Evolutionary conservation across 23 red algal species (phyloP).

Genomic region (Gracilariopsis chorda): DNA sequence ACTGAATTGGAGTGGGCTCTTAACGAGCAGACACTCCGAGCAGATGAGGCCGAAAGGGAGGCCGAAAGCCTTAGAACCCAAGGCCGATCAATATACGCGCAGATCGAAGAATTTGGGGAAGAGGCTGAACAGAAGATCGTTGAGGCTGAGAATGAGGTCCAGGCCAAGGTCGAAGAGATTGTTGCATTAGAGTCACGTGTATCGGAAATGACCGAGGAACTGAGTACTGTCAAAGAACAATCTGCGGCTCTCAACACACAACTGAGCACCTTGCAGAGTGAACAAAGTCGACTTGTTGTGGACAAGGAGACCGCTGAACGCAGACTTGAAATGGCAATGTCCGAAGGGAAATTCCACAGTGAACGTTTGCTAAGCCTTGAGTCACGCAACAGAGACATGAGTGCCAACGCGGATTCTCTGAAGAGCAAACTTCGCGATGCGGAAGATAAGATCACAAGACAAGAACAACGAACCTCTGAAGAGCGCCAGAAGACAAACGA

Average conservation of each 20-base stretch:
- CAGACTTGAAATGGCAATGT: conserved; percentile 38
- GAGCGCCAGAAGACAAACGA: conserved; percentile 30
- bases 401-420: background rate
- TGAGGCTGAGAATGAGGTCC: conserved; percentile 37
- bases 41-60: conserved; percentile 51
- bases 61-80: conserved; percentile 29
- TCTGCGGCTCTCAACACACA: background rate
- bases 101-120: conserved; percentile 63
- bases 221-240: conserved; percentile 9
- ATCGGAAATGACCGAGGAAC: background rate
- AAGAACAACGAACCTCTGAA: background rate
- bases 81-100: conserved; percentile 42
- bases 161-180: conserved; percentile 46
- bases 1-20: conserved; percentile 50
- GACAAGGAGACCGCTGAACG: conserved; percentile 45
- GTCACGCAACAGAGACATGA: background rate
- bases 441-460: conserved; percentile 7
- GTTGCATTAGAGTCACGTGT: conserved; percentile 31
- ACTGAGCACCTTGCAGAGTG: background rate
- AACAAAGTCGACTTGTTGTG: conserved; percentile 1
- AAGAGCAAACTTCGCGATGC: background rate
- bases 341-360: conserved; percentile 13
- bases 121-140: conserved; percentile 31
- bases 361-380: conserved; percentile 18
- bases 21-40: conserved; percentile 53